Percentiles rank a stretch among this genome's conserved stretches.
These are phyloP conservation scores for Trichoderma atroviride DNA, from an alignment of 2,329 filamentous ascomycete species.

Conservation along the genomic window DNA sequence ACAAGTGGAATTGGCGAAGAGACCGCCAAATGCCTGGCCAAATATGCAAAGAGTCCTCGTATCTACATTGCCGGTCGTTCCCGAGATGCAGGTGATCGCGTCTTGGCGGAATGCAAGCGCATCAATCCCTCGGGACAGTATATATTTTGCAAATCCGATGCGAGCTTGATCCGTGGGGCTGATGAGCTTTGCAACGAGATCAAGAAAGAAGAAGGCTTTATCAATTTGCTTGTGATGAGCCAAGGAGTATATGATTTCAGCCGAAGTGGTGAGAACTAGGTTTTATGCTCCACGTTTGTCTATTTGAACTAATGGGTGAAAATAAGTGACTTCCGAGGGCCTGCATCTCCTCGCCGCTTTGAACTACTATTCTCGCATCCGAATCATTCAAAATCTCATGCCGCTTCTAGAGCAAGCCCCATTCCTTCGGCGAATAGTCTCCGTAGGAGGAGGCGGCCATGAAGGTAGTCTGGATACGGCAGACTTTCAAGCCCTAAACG, in stretches of 20 bases:
- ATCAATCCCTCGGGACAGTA: constrained; percentile 49
- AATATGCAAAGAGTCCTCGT: constrained; percentile 41
- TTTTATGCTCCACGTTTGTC: background rate
- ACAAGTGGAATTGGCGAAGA: constrained; percentile 58
- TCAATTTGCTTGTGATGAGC: constrained; percentile 47
- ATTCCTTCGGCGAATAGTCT: background rate
- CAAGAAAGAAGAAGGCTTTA: constrained; percentile 28
- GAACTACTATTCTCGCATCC: constrained; percentile 6
- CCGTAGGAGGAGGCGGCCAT: background rate
- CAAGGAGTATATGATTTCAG: constrained; percentile 35
- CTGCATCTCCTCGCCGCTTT: constrained; percentile 52
- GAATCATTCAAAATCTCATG: background rate
- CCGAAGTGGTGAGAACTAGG: background rate
- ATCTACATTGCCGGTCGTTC: constrained; percentile 57
- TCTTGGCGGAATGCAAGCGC: constrained; percentile 46
- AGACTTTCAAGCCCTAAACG: background rate
- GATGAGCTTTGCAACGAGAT: constrained; percentile 53
- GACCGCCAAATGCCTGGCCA: constrained; percentile 50
- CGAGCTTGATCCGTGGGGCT: constrained; percentile 45
- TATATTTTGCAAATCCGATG: constrained; percentile 53
- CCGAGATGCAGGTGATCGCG: constrained; percentile 39
- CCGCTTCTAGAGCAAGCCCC: background rate
- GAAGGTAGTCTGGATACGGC: background rate
- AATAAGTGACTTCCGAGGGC: constrained; percentile 49
- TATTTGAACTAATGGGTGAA: background rate